These are phyloP conservation scores for Pseudogymnoascus sp. DNA, from an alignment of 2,329 filamentous ascomycete species.

Conservation along the genomic window DNA sequence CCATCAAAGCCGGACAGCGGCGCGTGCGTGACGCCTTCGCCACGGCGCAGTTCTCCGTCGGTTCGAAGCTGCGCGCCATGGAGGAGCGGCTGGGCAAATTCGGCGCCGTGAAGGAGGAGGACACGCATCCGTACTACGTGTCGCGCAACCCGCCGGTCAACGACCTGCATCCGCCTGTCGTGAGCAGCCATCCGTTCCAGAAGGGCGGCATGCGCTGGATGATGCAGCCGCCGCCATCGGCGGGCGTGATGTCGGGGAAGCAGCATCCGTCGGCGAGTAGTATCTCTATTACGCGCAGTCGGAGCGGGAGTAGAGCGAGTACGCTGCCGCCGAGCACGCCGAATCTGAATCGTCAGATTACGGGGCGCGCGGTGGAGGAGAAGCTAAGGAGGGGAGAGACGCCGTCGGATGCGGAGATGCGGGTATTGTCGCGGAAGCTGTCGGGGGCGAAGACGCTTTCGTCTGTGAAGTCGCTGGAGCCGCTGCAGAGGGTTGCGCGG, in stretches of 20 bases:
- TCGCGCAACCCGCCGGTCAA: constrained; percentile 63
- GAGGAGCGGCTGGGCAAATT: constrained; percentile 38
- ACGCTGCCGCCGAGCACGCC: not conserved
- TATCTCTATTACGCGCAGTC: constrained; percentile 43
- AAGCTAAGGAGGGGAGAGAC: constrained; percentile 24
- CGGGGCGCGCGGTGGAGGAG: constrained; percentile 23
- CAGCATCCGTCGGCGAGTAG: constrained; percentile 57
- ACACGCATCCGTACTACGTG: constrained; percentile 27
- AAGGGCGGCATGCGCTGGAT: constrained; percentile 77
- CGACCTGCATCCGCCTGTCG: constrained; percentile 76
- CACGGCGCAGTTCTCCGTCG: constrained; percentile 30
- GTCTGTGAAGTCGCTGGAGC: not conserved
- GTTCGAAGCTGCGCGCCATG: constrained; percentile 47
- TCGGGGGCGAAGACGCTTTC: not conserved
- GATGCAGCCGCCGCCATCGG: constrained; percentile 83
- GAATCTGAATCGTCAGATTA: constrained; percentile 23
- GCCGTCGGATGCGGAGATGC: constrained; percentile 19
- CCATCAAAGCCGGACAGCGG: constrained; percentile 32
- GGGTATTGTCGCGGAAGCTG: not conserved
- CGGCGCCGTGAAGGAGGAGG: constrained; percentile 26
- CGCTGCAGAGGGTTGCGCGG: not conserved
- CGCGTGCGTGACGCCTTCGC: constrained; percentile 39
- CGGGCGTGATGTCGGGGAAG: constrained; percentile 86
- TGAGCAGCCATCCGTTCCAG: constrained; percentile 63
- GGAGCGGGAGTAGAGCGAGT: constrained; percentile 22